Base-by-base conservation (phyloP, 2,329 filamentous ascomycete species). In the Chaetomium sp. region DNA sequence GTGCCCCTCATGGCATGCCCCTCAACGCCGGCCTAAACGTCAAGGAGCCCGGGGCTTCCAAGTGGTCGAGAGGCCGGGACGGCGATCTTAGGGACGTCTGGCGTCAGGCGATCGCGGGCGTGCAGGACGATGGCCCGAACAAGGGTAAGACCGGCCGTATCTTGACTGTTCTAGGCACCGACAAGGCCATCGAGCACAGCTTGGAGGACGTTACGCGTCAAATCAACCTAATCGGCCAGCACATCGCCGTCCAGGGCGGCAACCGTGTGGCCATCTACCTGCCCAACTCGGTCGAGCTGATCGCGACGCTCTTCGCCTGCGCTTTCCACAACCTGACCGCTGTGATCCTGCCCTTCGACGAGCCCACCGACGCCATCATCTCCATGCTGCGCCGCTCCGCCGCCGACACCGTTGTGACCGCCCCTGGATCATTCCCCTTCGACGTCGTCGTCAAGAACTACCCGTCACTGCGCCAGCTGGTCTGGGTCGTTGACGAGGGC, bases 11-110 rank as follows among this genome's bases (percentile, higher is more conserved):
- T 72, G 89, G 91, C 65, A 91, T 90, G 75, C 85, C 88, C 7
- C 79, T 95, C 44, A 86, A 86, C 63, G 74, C 79, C 40, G 89
- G 91, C 4, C 76, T 95, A 48, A 89, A 89, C 62, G 88, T 97
- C 55, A 92, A 90, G 73, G 87, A 91, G 53, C 74, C 86, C 0
- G 87, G 86, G 44, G 83, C 87, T 46, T 87, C 89, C 47, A 90
- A 90, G 72, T 96, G 91, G 88, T 80, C 87, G 8, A 77, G 80
- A 55, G 92, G 92, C 49, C 85, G 88, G 54, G 86, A 95, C 70
- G 94, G 94, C 45, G 92, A 99, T 65, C 75, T 99, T 61, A 82
- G 92, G 53, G 92, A 99, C 71, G 78, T 99, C 55, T 99, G 94
- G 94, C 83, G 86, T 60, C 81, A 81, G 66, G 87, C 84, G 43